Percentiles rank a stretch among this genome's conserved stretches.
Conservation (phyloP, 306 rosid genomes). For the Senna tora region DNA sequence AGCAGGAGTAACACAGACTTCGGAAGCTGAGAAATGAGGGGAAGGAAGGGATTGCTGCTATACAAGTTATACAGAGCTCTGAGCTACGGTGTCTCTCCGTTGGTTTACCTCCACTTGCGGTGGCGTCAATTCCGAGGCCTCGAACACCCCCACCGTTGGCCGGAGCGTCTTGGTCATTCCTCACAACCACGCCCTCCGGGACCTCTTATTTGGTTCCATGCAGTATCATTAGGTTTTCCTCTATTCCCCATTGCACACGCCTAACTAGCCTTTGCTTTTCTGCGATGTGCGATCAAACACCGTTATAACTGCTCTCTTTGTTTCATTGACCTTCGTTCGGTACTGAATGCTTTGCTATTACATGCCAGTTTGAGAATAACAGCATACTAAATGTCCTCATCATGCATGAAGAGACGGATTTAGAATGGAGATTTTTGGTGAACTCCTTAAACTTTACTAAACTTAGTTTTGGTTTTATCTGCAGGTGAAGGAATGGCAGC, state of each 20-base stretch:
- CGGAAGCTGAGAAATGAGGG: slow-evolving; percentile 39
- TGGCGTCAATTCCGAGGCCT: slow-evolving; percentile 69
- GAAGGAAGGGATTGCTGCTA: slow-evolving; percentile 52
- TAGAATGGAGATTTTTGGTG: neutral
- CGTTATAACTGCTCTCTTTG: neutral
- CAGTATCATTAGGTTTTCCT: slow-evolving; percentile 75
- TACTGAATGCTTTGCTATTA: neutral
- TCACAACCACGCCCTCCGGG: slow-evolving; percentile 70
- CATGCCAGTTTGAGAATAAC: neutral
- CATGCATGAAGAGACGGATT: neutral
- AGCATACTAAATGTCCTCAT: neutral
- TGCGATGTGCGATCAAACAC: neutral
- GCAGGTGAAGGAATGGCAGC: slow-evolving; percentile 93
- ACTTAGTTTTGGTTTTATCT: neutral
- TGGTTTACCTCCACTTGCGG: slow-evolving; percentile 62
- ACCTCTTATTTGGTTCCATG: slow-evolving; percentile 88
- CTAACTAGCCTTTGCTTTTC: neutral
- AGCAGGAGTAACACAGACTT: neutral
- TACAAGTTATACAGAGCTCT: slow-evolving; percentile 73
- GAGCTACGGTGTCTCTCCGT: slow-evolving; percentile 64
- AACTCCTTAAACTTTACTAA: neutral
- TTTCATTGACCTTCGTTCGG: neutral
- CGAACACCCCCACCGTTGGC: slow-evolving; percentile 75
- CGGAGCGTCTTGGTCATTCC: slow-evolving; percentile 78
- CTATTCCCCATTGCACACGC: neutral